Base-by-base conservation (phyloP, 176 grass and related monocot genomes). In the Ensete glaucum region DNA sequence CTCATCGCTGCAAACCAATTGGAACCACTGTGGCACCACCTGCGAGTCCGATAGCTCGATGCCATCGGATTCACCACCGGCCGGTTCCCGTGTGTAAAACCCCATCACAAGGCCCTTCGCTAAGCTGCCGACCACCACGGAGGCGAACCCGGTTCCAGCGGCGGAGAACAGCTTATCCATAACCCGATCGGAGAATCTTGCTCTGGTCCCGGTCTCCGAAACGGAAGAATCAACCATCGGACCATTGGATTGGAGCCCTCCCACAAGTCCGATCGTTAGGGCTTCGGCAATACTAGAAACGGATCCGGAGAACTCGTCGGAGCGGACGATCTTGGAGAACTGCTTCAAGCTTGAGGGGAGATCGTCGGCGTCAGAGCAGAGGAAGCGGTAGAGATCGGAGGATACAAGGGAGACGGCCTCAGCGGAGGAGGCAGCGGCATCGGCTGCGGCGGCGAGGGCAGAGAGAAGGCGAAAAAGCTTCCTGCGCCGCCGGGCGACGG, bases 161-260 rank as follows among this genome's bases (percentile, higher is more conserved):
- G 74, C 67, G 0, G 96, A 99, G 75, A 99, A 91, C 69, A 99
- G 52, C 86, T 86, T 99, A 62, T 99, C 96, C 17, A 92, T 69
- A 60, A 99, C 50, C 25, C 86, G 86, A 52, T 95, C 91, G 20
- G 86, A 64, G 57, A 99, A 81, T 81, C 67, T 68, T 2, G 11
- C 56, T 12, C 27, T 6, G 0, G 74, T 75, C 27, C 64, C 51
- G 72, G 53, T 52, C 1, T 23, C 80, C 2, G 64, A 50, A 17
- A 50, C 74, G 13, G 86, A 29, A 53, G 67, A 50, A 70, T 51
- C 34, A 1, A 48, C 9, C 2, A 4, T 11, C 15, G 26, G 16
- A 11, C 21, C 34, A 8, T 54, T 8, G 56, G 84, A 80, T 14
- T 73, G 73, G 14, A 80, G 53, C 17, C 76, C 86, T 20, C 81